phyloP scores from a whole-genome alignment of 2,329 filamentous ascomycete species.

The Aspergillus carbonarius region DNA sequence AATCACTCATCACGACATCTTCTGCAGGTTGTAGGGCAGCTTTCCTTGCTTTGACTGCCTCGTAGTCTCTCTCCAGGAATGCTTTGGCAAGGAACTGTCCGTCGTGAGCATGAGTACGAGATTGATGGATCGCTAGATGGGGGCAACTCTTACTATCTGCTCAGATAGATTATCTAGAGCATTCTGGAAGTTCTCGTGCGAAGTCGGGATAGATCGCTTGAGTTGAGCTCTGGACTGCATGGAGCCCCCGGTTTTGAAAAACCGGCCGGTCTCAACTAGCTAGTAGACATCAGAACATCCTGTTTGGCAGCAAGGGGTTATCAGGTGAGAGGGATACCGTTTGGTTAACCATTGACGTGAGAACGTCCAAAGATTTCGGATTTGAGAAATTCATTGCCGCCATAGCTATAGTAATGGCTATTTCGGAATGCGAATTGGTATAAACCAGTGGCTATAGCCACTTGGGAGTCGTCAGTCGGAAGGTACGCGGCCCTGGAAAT shows the following conservation, averaged over 20 bases:
- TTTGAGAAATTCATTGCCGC: slow-evolving; percentile 23
- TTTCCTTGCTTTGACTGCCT: slow-evolving; percentile 35
- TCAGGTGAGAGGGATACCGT: slow-evolving; percentile 26
- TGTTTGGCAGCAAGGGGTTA: not conserved
- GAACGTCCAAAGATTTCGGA: slow-evolving; percentile 36
- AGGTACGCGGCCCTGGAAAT: not conserved
- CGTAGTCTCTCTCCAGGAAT: slow-evolving; percentile 44
- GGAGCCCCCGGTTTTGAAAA: slow-evolving; percentile 40
- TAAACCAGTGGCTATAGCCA: not conserved
- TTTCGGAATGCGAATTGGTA: not conserved
- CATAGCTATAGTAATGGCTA: slow-evolving; percentile 16
- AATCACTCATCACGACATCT: slow-evolving; percentile 33
- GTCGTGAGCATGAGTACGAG: slow-evolving; percentile 10
- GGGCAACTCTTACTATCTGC: slow-evolving; percentile 39
- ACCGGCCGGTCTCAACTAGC: slow-evolving; percentile 44
- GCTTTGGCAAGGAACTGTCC: slow-evolving; percentile 44
- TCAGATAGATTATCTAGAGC: slow-evolving; percentile 43
- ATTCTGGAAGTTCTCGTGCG: slow-evolving; percentile 41
- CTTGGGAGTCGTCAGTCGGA: not conserved
- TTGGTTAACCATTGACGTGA: slow-evolving; percentile 39
- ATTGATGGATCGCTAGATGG: not conserved
- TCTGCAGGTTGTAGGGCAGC: slow-evolving; percentile 25
- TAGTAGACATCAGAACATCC: slow-evolving; percentile 25
- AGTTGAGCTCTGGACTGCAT: slow-evolving; percentile 35
- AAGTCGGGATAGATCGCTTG: slow-evolving; percentile 38